These are phyloP conservation scores for Pycnococcus provasolii DNA, from an alignment of 139 green algal genomes.

Conservation along the genomic window DNA sequence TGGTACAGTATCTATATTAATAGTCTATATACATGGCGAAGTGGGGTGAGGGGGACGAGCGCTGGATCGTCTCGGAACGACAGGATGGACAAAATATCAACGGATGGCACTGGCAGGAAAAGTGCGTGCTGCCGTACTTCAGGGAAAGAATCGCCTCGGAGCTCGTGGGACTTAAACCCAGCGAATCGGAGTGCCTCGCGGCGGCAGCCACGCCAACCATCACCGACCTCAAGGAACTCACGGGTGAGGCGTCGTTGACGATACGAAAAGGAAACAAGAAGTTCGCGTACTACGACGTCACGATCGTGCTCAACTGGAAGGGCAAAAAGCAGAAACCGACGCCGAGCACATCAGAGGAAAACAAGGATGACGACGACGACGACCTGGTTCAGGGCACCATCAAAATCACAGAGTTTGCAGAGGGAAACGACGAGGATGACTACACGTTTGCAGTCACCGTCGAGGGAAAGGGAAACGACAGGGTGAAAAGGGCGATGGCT, in stretches of 20 bases:
- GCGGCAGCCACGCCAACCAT: background rate
- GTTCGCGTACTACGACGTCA: constrained; percentile 60
- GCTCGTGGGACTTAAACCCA: background rate
- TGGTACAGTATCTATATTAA: no score
- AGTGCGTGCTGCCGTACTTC: constrained; percentile 45
- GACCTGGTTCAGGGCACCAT: constrained; percentile 39
- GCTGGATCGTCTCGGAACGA: constrained; percentile 81
- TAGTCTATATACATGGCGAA: constrained; percentile 54
- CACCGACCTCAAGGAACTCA: background rate
- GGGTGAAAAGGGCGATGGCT: constrained; percentile 18
- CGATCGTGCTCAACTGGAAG: constrained; percentile 51
- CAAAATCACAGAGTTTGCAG: constrained; percentile 48
- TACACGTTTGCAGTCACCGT: constrained; percentile 46
- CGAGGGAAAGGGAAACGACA: constrained; percentile 30
- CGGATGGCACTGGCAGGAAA: constrained; percentile 69
- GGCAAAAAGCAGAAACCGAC: constrained; percentile 11
- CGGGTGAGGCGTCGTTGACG: constrained; percentile 43
- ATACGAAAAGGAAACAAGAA: constrained; percentile 68
- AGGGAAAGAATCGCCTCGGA: constrained; percentile 38
- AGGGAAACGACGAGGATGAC: constrained; percentile 52
- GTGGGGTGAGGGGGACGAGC: constrained; percentile 66
- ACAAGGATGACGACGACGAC: background rate
- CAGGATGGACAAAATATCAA: constrained; percentile 66
- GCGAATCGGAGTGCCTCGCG: no score
- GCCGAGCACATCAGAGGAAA: background rate